Evolutionary conservation across 1,284 basidiomycete species (phyloP), one percentile per base, ranked within the genome.

Genomic region (Leucoagaricus sp.): DNA sequence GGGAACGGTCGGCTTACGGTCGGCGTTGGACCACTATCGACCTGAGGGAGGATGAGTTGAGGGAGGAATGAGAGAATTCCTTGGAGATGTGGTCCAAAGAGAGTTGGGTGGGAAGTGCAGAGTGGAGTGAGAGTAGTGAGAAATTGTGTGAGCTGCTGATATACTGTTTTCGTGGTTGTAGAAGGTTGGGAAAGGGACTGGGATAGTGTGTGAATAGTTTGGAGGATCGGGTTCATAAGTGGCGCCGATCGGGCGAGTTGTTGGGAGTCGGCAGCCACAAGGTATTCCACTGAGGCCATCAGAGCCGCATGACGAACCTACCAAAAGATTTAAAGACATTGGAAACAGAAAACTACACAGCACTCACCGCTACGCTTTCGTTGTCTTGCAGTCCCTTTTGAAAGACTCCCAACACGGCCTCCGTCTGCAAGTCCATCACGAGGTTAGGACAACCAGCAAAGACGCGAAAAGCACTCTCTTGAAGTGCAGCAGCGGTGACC

Each of bases 21-120:
- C 0, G 89, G 89, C 0, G 88, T 91, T 0, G 88, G 87, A 1
- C 87, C 88, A 1, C 84, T 80, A 58, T 93, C 84, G 3, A 83
- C 78, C 9, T 77, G 71, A 0, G 85, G 84, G 31, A 88, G 76
- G 33, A 91, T 79, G 34, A 91, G 72, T 2, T 79, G 73, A 0
- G 85, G 86, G 28, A 92, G 74, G 68, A 90, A 90, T 0, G 80
- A 74, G 21, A 91, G 75, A 19, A 91, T 73, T 0, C 79, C 78
- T 8, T 75, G 72, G 2, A 93, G 72, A 63, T 91, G 87, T 0
- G 85, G 80, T 8, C 79, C 76, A 66, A 93, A 93, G 9, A 93
- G 75, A 0, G 75, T 71, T 0, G 91, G 85, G 57, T 87, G 78
- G 3, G 82, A 78, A 4, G 82, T 76, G 9, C 88, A 84, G 15